phyloP scores from a whole-genome alignment of 2,329 filamentous ascomycete species.

The Emergomyces africanus region DNA sequence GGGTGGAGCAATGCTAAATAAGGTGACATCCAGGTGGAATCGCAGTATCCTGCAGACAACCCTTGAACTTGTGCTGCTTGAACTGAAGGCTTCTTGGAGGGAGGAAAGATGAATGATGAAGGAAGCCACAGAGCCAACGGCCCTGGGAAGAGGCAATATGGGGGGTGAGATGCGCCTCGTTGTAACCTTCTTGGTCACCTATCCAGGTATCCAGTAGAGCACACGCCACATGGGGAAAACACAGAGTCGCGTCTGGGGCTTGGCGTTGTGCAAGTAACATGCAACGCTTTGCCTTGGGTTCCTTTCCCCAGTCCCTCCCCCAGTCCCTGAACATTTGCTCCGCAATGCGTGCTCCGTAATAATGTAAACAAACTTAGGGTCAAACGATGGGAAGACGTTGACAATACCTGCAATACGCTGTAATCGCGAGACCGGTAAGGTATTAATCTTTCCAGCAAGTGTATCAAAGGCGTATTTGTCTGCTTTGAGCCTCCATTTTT shows the following conservation, averaged over 20 bases:
- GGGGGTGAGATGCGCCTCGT: neutral
- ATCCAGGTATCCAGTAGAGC: neutral
- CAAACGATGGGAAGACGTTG: too few species aligned
- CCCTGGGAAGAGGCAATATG: neutral
- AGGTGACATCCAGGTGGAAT: slow-evolving; percentile 10
- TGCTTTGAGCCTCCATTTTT: too few species aligned
- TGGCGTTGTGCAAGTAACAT: too few species aligned
- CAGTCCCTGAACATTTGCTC: too few species aligned
- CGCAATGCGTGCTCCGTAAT: too few species aligned
- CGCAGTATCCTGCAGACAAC: neutral
- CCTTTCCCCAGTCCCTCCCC: neutral
- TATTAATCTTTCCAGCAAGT: neutral
- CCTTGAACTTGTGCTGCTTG: neutral
- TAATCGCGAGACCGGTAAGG: neutral
- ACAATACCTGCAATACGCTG: neutral
- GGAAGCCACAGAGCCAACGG: neutral
- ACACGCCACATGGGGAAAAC: neutral
- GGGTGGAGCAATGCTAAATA: slow-evolving; percentile 4
- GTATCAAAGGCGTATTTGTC: neutral
- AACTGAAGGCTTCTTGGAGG: too few species aligned
- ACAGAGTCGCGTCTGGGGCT: too few species aligned
- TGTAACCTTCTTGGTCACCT: neutral
- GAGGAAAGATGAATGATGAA: too few species aligned
- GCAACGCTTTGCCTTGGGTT: neutral
- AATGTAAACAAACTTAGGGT: too few species aligned